phyloP scores from a whole-genome alignment of 352 stramenopile genomes.

The Phytopythium chamaehyphon region DNA sequence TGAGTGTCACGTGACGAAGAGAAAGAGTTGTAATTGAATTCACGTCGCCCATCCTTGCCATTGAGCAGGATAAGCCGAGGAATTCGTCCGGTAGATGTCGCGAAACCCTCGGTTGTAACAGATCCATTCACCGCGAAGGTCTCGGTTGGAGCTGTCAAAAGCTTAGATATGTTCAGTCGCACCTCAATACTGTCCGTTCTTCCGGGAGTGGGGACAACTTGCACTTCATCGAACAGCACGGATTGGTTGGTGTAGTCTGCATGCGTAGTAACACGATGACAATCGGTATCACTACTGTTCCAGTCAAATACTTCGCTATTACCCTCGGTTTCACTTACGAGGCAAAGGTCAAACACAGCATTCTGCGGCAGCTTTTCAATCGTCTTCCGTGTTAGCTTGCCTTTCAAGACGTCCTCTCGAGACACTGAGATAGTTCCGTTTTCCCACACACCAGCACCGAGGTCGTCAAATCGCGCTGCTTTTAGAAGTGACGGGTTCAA shows the following conservation, averaged over 20 bases:
- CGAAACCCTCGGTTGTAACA: conserved; percentile 16
- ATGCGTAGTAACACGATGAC: conserved; percentile 53
- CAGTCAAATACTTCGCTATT: conserved; percentile 67
- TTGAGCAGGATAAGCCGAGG: conserved; percentile 70
- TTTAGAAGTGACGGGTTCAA: conserved; percentile 55
- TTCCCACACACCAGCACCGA: conserved; percentile 61
- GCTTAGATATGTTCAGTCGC: conserved; percentile 48
- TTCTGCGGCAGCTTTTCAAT: conserved; percentile 62
- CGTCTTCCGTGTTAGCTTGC: conserved; percentile 45
- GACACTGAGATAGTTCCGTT: conserved; percentile 76
- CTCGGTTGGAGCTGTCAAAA: conserved; percentile 19
- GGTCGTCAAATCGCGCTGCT: conserved; percentile 38
- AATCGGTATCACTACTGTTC: conserved; percentile 23
- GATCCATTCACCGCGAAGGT: neutral
- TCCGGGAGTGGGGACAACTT: conserved; percentile 30
- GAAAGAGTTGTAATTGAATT: conserved; percentile 38
- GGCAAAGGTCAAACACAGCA: conserved; percentile 67
- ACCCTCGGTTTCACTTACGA: conserved; percentile 64
- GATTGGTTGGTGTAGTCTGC: conserved; percentile 82
- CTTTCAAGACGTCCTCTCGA: conserved; percentile 54
- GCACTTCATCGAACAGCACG: conserved; percentile 45
- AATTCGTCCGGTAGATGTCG: conserved; percentile 20
- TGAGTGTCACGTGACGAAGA: conserved; percentile 8
- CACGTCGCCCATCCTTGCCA: conserved; percentile 27
- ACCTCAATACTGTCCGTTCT: conserved; percentile 45